Base-by-base conservation (phyloP, 768 basidiomycete species). In the Rhodotorula babjevae region DNA sequence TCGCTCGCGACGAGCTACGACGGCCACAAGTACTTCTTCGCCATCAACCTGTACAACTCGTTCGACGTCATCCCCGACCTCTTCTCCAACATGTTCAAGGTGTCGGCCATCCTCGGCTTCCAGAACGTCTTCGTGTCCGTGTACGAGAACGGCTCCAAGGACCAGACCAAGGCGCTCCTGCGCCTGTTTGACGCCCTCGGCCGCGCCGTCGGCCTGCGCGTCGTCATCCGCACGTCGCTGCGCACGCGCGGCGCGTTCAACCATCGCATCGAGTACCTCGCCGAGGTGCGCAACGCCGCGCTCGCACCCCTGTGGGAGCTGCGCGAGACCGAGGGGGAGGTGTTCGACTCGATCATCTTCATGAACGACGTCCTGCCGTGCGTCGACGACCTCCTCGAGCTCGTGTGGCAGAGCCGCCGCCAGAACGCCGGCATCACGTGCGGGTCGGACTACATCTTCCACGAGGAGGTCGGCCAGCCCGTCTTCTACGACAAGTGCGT, bases 291-390 rank as follows among this genome's bases (percentile, higher is more conserved):
- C 71, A 98, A 99, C 81, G 89, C 92, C 40, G 96, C 96, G 23
- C 91, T 99, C 80, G 93, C 91, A 4, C 96, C 96, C 2, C 84
- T 98, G 33, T 90, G 95, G 82, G 96, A 98, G 79, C 86, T 96
- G 50, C 86, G 96, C 53, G 94, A 96, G 80, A 83, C 89, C 36
- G 88, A 93, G 80, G 90, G 90, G 80, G 95, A 98, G 82, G 89
- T 91, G 77, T 99, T 98, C 76, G 95, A 99, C 83, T 87, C 89
- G 50, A 91, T 99, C 83, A 84, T 98, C 71, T 99, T 99, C 85
- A 98, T 98, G 93, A 99, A 99, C 86, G 96, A 99, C 81, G 89
- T 99, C 82, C 84, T 99, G 18, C 96, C 96, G 31, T 99, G 96
- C 82, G 88, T 96, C 50, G 96, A 99, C 81, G 96, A 99, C 82